These are phyloP conservation scores for Casuarina cunninghamiana DNA, from an alignment of 306 rosid species.

Conservation along the genomic window DNA sequence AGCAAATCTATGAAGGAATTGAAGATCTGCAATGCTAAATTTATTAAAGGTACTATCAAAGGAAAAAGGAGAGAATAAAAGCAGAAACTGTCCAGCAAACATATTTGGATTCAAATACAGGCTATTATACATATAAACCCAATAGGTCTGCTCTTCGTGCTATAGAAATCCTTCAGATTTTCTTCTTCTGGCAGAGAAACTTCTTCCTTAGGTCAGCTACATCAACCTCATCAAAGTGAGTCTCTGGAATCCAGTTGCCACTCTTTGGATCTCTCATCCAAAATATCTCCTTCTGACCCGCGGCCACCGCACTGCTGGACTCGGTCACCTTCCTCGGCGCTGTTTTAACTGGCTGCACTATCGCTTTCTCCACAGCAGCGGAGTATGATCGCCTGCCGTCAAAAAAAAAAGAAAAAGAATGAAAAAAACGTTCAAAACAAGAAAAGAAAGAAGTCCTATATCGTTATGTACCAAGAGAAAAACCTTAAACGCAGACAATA, in stretches of 20 bases:
- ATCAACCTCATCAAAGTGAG: conserved; percentile 45
- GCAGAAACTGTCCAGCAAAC: too few species aligned
- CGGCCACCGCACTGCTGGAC: background rate
- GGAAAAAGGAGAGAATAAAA: too few species aligned
- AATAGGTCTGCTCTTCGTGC: background rate
- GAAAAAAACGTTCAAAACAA: background rate
- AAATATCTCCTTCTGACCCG: conserved; percentile 25
- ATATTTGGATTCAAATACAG: background rate
- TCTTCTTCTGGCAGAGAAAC: conserved; percentile 35
- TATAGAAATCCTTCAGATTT: background rate
- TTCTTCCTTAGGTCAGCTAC: conserved; percentile 50
- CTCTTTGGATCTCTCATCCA: conserved; percentile 74
- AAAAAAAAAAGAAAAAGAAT: background rate
- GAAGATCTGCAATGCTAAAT: too few species aligned
- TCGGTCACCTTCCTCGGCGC: conserved; percentile 2
- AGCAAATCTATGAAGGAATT: too few species aligned
- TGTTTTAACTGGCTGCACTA: conserved; percentile 9
- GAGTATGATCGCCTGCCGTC: conserved; percentile 29
- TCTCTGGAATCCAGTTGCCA: conserved; percentile 74
- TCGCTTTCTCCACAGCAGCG: conserved; percentile 21
- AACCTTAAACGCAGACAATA: background rate
- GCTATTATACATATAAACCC: background rate
- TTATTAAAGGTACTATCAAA: too few species aligned
- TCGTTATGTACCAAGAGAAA: background rate
- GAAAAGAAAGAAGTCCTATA: too few species aligned